A percentile compares a stretch with the other conserved stretches of the same genome.
These are phyloP conservation scores for Fragilariopsis cylindrus DNA, from an alignment of 108 stramenopile species.

Conservation along the genomic window DNA sequence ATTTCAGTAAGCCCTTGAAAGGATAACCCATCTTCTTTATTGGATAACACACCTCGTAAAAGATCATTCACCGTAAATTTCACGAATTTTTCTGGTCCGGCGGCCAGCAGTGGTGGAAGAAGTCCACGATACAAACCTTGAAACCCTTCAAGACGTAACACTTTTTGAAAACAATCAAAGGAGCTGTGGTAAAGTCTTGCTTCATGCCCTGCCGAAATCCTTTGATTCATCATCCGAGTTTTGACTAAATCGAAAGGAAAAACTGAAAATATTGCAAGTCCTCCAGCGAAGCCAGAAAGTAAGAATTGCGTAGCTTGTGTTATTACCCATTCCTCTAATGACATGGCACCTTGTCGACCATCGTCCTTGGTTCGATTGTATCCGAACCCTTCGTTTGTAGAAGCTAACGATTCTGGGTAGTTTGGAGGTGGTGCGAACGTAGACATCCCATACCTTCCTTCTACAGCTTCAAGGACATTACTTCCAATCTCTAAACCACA, in stretches of 20 bases:
- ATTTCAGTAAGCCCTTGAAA: slow-evolving; percentile 30
- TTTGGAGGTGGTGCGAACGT: slow-evolving; percentile 62
- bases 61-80: slow-evolving; percentile 61
- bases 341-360: not conserved
- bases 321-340: not conserved
- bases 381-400: not conserved
- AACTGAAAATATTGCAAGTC: slow-evolving; percentile 2
- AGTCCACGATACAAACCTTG: slow-evolving; percentile 54
- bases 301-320: slow-evolving; percentile 13
- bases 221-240: slow-evolving; percentile 59
- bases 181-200: slow-evolving; percentile 31
- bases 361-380: not conserved
- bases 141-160: slow-evolving; percentile 33
- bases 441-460: slow-evolving; percentile 41
- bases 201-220: slow-evolving; percentile 4
- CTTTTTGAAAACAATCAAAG: slow-evolving; percentile 46
- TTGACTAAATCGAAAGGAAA: slow-evolving; percentile 57
- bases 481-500: slow-evolving; percentile 36
- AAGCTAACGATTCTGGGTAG: slow-evolving; percentile 1
- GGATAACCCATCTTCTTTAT: not conserved
- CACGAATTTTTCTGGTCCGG: slow-evolving; percentile 70
- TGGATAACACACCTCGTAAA: slow-evolving; percentile 10
- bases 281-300: slow-evolving; percentile 1
- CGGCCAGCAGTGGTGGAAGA: slow-evolving; percentile 49
- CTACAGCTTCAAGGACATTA: slow-evolving; percentile 35